Evolutionary conservation across 768 basidiomycete species (phyloP), one percentile per base, ranked within the genome.

Genomic region (Tephrocybe sp.): DNA sequence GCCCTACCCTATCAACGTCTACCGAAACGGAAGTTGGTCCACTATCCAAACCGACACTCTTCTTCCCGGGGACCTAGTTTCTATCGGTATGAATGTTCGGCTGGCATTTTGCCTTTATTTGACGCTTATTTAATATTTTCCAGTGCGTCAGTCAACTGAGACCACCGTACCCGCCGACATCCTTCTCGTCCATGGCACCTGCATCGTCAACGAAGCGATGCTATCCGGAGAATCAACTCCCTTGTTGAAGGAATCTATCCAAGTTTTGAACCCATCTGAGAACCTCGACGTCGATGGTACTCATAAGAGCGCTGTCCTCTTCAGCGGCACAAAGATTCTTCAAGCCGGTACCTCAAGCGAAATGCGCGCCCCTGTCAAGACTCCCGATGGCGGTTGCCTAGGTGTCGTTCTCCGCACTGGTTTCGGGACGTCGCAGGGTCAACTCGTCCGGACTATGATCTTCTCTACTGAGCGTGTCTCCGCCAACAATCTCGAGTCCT

Each of bases 161-260:
- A 93, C 93, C 0, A 85, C 85, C 31, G 84, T 97, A 13, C 94
- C 96, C 1, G 95, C 93, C 9, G 96, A 99, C 62, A 81, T 99
- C 30, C 80, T 99, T 15, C 79, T 99, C n/a, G 68, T 98, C 11
- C 83, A 86, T 49, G 97, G 97, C 9, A 90, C 92, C 0, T 89
- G 87, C 54, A 98, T 99, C 60, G 95, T 98, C 56, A 99, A 99
- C 66, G 97, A 99, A 67, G 97, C 97, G 22, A 98, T 99, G 97
- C 74, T 99, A 2, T 97, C 94, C 1, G 97, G 97, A 43, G 97
- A 99, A 72, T 97, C 94, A 0, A 99, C 97, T 0, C 97, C 97
- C 0, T 75, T 99, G 8, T 75, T 99, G 39, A 99, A 99, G 63
- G 97, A 99, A 62, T 93, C 91, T 12, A 87, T 98, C 49, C 88